phyloP scores from a whole-genome alignment of 371 early-diverging fungal species.

The Zancudomyces culisetae region DNA sequence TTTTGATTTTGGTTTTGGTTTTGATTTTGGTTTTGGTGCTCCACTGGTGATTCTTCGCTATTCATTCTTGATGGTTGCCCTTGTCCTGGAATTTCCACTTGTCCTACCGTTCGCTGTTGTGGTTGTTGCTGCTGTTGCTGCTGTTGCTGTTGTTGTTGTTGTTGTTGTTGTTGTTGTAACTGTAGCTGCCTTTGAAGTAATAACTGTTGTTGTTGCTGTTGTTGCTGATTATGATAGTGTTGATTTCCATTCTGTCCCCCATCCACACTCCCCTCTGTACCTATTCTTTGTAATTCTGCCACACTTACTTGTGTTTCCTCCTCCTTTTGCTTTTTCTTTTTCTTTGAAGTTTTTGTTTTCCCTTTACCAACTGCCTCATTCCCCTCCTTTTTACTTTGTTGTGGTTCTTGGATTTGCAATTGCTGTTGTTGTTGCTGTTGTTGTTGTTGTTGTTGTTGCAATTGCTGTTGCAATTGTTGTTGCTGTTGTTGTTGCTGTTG shows the following conservation, averaged over 20 bases:
- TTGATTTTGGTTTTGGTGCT: not conserved
- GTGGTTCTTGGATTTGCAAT: not conserved
- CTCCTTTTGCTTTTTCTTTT: not conserved
- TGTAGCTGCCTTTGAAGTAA: not conserved
- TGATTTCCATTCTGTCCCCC: not conserved
- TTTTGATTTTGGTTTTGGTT: not conserved
- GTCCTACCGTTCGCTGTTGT: too few species aligned
- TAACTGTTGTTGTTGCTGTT: conserved; percentile 1
- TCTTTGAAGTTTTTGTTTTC: not conserved
- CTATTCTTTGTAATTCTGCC: not conserved
- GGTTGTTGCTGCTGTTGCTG: conserved; percentile 6
- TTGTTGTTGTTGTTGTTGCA: not conserved
- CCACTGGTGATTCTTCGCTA: not conserved
- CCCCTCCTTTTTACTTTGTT: not conserved
- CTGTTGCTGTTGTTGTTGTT: conserved; percentile 2
- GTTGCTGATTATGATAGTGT: conserved; percentile 5
- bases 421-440: conserved; percentile 3
- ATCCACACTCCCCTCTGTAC: not conserved
- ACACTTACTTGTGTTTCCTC: not conserved
- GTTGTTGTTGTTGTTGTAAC: conserved; percentile 3
- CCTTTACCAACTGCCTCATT: not conserved
- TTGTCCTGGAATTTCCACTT: conserved; percentile 1
- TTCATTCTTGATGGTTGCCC: conserved; percentile 3
- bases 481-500: conserved; percentile 5
- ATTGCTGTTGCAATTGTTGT: conserved; percentile 1